phyloP scores from a whole-genome alignment of 2,329 filamentous ascomycete genomes.

The Colletotrichum sp. region DNA sequence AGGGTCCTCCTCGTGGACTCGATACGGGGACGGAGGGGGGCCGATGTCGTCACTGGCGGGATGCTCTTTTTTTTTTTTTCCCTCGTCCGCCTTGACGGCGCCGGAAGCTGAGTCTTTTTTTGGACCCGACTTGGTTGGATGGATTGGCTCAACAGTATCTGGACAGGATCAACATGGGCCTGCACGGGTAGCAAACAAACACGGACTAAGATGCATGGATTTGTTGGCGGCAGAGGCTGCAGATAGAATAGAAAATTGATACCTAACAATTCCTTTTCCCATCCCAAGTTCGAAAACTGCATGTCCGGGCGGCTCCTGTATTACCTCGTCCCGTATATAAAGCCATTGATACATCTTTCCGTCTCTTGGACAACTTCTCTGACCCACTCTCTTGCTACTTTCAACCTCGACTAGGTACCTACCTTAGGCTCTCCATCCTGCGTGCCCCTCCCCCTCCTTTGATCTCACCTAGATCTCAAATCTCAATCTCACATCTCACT shows the following conservation, averaged over 20 bases:
- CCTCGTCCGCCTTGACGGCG: not conserved
- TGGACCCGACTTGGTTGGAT: not conserved
- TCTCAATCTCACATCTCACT: not conserved
- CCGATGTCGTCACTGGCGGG: not conserved
- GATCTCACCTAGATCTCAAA: not conserved
- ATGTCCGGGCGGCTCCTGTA: not conserved
- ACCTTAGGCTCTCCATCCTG: not conserved
- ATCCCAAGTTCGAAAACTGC: not conserved
- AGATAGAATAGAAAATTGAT: not conserved
- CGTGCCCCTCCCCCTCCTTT: slow-evolving; percentile 12
- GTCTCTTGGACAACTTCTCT: not conserved
- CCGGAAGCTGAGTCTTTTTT: not conserved
- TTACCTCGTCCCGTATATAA: not conserved
- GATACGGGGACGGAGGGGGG: not conserved
- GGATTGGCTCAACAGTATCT: not conserved
- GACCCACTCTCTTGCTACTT: not conserved
- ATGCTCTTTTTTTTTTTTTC: not conserved
- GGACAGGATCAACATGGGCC: not conserved
- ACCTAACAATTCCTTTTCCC: not conserved
- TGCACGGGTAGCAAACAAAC: not conserved
- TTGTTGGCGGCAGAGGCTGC: not conserved
- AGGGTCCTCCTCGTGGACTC: slow-evolving; percentile 2
- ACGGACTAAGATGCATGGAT: not conserved
- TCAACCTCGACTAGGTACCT: not conserved
- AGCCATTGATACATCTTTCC: not conserved